Evolutionary conservation across 495 filamentous ascomycete species (phyloP), one percentile per base, ranked within the genome.

Genomic region (Trichocladium uniseriatum): DNA sequence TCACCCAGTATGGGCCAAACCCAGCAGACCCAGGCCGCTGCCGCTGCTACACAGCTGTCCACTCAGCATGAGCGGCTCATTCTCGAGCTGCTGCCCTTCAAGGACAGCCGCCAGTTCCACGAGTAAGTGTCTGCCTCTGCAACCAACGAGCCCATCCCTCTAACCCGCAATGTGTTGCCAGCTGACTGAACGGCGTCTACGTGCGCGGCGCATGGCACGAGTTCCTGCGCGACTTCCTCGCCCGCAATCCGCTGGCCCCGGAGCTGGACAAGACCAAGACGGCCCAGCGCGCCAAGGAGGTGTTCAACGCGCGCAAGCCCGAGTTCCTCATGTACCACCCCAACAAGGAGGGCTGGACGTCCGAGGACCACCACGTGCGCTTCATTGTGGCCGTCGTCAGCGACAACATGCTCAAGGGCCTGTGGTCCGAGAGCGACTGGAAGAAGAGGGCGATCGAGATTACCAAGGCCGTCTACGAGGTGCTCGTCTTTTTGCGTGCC

Each of bases 51-150:
- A 3, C 41, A 38, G 38, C 21, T 58, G 18, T 51, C 56, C 19
- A 24, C 45, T 6, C 61, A 64, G 48, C 59, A 65, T 32, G 57
- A 65, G 45, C 62, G 62, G n/a, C 55, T 65, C 3, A 53, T 65
- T 40, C 55, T 65, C 40, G 60, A 63, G 52, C 56, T 61, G 20
- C 52, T 63, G n/a, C 60, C 60, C n/a, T 55, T 61, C 48, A 57
- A 63, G 15, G 56, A 56, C 15, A 15, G n/a, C 14, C 15, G 29
- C 15, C 51, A 59, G 47, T 63, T 65, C 45, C 58, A 60, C 14
- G 60, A 61, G 58, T 58, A 50, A 8, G 52, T 38, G n/a, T n/a
- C 24, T 27, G 1, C n/a, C 19, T 29, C 8, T 3, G 5, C 16
- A 20, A 15, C 24, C 15, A 13, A 13, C 6, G 16, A 1, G 0